Base-by-base conservation (phyloP, 805 yeast genomes). In the Starmerella gropengiesseri region DNA sequence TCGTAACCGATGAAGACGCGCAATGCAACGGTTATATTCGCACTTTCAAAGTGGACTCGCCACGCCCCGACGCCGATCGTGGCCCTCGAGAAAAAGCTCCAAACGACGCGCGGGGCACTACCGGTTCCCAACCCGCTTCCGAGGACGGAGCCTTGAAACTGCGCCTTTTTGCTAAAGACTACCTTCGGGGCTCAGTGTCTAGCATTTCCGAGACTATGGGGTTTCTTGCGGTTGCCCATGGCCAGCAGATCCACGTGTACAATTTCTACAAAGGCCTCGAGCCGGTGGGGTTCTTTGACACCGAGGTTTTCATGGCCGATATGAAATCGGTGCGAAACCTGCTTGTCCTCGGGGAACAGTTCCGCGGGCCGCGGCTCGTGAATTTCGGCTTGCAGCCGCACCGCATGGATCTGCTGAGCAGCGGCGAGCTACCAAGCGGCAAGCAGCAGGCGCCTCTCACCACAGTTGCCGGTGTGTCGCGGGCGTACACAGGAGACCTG, bases 361-460 rank as follows among this genome's bases (percentile, higher is more conserved):
- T 77, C 61, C 80, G 82, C 52, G 75, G 86, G 51, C 68, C 84
- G 4, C 77, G 86, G 67, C 67, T 91, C 44, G 77, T 78, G 22
- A 96, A 96, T 1, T 87, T 86, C 62, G 94, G 86, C 59, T 89
- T 93, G 2, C 95, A 89, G 55, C 99, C 99, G 1, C 87, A 83
- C 59, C 66, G 95, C 50, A 77, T 89, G 78, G 67, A 85, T 14
- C 60, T 72, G 44, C 60, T 91, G 40, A 87, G 94, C 7, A 82
- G 80, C 56, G 94, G 87, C 58, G 67, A 77, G 54, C 27, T 31
- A 5, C 5, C 19, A 4, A 31, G 21, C n/a, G n/a, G n/a, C 17
- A 3, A 23, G 74, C 25, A 17, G 14, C 37, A 9, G 4, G 16
- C 19, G 11, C 22, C 43, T 3, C 38, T 33, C 5, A 32, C 35